Conservation (phyloP, 1,284 basidiomycete species). For the Leccinum pseudoinsigne region DNA sequence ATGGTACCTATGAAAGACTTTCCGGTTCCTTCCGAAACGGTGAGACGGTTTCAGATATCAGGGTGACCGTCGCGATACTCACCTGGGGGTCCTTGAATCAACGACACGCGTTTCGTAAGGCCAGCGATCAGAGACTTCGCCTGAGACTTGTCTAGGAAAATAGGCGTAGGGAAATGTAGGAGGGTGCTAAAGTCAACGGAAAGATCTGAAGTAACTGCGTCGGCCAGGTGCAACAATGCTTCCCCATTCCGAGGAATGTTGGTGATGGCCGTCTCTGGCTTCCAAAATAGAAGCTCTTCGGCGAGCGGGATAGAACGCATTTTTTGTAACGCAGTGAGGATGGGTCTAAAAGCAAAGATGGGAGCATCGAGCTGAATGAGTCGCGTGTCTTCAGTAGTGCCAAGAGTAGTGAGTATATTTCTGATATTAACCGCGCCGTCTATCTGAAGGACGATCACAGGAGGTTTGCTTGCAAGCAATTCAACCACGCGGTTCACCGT, state of each 20-base stretch:
- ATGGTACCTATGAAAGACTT: constrained; percentile 68
- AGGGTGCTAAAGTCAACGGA: constrained; percentile 36
- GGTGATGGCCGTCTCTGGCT: constrained; percentile 22
- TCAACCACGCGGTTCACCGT: constrained; percentile 54
- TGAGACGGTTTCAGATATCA: background rate
- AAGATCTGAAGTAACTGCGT: constrained; percentile 33
- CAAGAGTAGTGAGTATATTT: constrained; percentile 41
- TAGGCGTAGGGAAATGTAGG: constrained; percentile 38
- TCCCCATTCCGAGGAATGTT: rapidly evolving
- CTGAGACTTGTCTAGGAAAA: constrained; percentile 54
- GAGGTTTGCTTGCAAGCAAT: constrained; percentile 44
- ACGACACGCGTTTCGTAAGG: constrained; percentile 49
- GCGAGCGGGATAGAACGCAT: constrained; percentile 42
- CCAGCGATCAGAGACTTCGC: constrained; percentile 47
- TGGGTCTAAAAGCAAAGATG: constrained; percentile 58
- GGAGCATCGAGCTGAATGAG: constrained; percentile 58
- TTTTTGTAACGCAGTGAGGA: constrained; percentile 51
- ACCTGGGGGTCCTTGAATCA: constrained; percentile 72
- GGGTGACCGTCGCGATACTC: constrained; percentile 10
- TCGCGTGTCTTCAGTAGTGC: constrained; percentile 34
- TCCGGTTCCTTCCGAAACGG: constrained; percentile 50
- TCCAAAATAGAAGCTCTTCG: constrained; percentile 52
- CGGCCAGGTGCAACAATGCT: constrained; percentile 37
- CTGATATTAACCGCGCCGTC: constrained; percentile 40
- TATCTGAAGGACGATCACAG: constrained; percentile 52